Percentiles rank a stretch among this genome's conserved stretches.
Evolutionary conservation across 805 yeast genomes (phyloP).

Genomic region (Candida dendrica): DNA sequence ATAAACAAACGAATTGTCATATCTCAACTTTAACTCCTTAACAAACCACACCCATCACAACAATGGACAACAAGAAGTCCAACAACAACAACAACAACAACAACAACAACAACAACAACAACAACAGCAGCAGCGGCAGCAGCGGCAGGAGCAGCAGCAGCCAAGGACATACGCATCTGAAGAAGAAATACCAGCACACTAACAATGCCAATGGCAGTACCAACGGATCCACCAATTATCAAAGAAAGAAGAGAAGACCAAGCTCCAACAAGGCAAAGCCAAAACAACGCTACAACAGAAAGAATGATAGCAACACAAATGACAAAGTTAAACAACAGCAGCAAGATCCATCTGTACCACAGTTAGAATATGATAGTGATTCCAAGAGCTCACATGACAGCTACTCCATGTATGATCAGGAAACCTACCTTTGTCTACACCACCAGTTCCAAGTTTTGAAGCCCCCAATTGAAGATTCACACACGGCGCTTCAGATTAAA

Average conservation of each 20-base stretch:
- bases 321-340: not conserved
- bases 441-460: not conserved
- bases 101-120: not conserved
- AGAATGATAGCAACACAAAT: not conserved
- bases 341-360: not conserved
- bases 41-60: not conserved
- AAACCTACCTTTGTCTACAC: not conserved
- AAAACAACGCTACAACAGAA: not conserved
- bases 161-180: no score
- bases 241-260: not conserved
- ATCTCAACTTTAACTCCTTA: not conserved
- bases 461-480: no score
- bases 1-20: not conserved
- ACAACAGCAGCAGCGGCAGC: no score
- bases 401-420: not conserved
- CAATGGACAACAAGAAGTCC: not conserved
- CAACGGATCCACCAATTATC: no score
- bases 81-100: no score
- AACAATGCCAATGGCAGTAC: not conserved
- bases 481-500: no score
- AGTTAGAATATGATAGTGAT: not conserved
- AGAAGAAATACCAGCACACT: not conserved
- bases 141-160: no score
- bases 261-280: not conserved
- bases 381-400: not conserved